Percentiles rank a stretch among this genome's conserved stretches.
Evolutionary conservation across 495 filamentous ascomycete genomes (phyloP).

Genomic region (Entonaema liquescens): DNA sequence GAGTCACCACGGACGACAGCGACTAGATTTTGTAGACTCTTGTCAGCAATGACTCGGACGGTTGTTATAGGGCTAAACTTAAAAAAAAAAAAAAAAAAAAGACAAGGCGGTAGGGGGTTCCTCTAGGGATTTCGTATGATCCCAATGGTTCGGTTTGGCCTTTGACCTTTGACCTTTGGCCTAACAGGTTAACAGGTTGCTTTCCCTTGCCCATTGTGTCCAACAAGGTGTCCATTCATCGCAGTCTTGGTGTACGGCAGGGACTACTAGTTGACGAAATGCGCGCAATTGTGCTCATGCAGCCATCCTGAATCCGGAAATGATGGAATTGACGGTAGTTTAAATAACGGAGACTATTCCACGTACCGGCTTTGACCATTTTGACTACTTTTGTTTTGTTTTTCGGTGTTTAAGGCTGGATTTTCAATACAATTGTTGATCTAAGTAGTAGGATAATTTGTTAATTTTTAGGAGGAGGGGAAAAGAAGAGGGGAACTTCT

Average conservation of each 20-base stretch:
- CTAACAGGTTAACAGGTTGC: constrained; percentile 12
- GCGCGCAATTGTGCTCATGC: constrained; percentile 52
- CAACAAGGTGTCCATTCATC: constrained; percentile 47
- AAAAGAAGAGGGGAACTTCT: constrained; percentile 35
- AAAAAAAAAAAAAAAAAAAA: constrained; percentile 31
- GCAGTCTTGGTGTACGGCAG: constrained; percentile 33
- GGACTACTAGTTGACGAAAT: constrained; percentile 41
- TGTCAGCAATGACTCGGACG: constrained; percentile 45
- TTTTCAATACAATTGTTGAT: constrained; percentile 18
- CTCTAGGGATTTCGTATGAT: constrained; percentile 13
- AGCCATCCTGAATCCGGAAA: constrained; percentile 44
- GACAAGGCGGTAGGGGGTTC: constrained; percentile 30
- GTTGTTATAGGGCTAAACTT: constrained; percentile 10
- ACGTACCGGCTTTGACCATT: constrained; percentile 97
- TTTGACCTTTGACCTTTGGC: too few relatives aligned
- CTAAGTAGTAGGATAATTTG: constrained; percentile 18
- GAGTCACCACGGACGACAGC: constrained; percentile 97
- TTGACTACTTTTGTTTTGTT: constrained; percentile 55
- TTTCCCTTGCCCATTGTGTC: constrained; percentile 24
- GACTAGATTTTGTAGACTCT: constrained; percentile 62
- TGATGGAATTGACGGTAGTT: constrained; percentile 40
- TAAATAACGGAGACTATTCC: constrained; percentile 33
- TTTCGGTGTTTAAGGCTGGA: constrained; percentile 17
- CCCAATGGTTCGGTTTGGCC: constrained; percentile 30
- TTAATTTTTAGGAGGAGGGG: constrained; percentile 27